Evolutionary conservation across 345 rosid genomes (phyloP), one percentile per base, ranked within the genome.

Genomic region (Citrus medica): DNA sequence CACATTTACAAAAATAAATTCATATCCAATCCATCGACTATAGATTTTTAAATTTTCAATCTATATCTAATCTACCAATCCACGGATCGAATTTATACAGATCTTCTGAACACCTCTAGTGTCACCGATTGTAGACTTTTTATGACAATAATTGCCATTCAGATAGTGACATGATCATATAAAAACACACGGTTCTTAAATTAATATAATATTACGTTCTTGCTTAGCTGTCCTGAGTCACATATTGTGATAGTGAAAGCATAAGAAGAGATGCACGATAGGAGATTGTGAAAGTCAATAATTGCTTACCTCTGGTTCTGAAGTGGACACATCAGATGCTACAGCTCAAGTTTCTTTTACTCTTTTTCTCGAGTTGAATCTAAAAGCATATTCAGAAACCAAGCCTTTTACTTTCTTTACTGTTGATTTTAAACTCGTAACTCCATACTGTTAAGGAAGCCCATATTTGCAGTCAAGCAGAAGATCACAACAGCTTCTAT

Each of bases 291-390:
- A 12, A 32, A 32, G 30, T 19, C 7, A 51, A 66, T 1, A n/a
- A 33, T 10, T 33, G 22, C 65, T 24, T 37, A 76, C 73, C 66
- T 55, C 53, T 7, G 27, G 9, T 69, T 74, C 70, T 14, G 77
- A 6, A 2, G 80, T 67, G 46, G 83, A 30, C 42, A 38, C 30
- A 40, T 74, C 73, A 40, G 33, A 24, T 17, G 77, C 78, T 48
- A 83, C 78, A 16, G 86, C 85, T 75, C 27, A 69, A 30, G 22
- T 63, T 14, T 51, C 55, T 67, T 62, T 85, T 32, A 46, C 22
- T 5, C 0, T 58, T 4, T 28, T 60, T 5, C 66, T 22, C 14
- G 60, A 72, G 62, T 46, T 38, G 35, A 59, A 32, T 13, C 37
- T 25, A 48, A n/a, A 37, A 46, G n/a, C 66, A 53, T 35, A 21